Evolutionary conservation across 768 basidiomycete species (phyloP).

Genomic region (Clitopilus hobsonii): DNA sequence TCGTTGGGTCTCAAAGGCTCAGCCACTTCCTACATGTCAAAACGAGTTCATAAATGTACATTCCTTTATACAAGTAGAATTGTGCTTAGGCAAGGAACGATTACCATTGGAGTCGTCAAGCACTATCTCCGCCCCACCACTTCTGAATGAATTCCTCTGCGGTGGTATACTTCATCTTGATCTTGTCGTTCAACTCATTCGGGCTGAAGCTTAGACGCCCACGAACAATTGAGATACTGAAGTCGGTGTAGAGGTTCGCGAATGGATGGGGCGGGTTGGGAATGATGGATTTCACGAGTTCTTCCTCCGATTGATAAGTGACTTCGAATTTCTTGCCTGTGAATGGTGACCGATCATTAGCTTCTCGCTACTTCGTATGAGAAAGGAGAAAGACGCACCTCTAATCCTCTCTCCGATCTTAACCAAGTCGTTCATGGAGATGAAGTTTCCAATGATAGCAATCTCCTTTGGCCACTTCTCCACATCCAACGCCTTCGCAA

Average conservation of each 20-base stretch:
- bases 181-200: not conserved
- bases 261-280: not conserved
- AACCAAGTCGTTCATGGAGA: not conserved
- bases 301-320: not conserved
- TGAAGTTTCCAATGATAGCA: not conserved
- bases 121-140: conserved; percentile 1
- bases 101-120: no score
- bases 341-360: not conserved
- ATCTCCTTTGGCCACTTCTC: not conserved
- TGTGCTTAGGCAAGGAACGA: no score
- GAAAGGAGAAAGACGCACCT: not conserved
- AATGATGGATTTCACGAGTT: not conserved
- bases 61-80: no score
- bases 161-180: not conserved
- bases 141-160: not conserved
- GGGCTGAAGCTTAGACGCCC: not conserved
- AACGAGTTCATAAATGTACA: no score
- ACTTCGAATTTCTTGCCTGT: not conserved
- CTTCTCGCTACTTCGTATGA: no score
- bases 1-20: no score
- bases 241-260: not conserved
- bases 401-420: not conserved
- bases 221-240: not conserved
- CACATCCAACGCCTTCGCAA: not conserved
- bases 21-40: no score